Conservation (phyloP, 2,329 filamentous ascomycete species). For the Clonostachys byssicola region DNA sequence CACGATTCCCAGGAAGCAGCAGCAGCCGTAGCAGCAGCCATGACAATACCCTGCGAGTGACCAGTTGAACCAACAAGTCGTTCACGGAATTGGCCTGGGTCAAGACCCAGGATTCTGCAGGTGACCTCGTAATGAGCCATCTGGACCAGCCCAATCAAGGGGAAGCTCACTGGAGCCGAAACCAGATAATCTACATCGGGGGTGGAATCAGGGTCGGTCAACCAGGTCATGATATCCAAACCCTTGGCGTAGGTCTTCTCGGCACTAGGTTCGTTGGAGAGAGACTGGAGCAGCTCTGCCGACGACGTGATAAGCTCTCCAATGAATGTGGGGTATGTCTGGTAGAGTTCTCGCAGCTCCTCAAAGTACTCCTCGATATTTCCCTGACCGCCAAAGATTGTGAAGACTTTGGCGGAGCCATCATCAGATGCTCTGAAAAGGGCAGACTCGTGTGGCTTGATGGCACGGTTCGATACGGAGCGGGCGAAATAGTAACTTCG, state of each 20-base stretch:
- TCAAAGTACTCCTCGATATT: slow-evolving; percentile 99
- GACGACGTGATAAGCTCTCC: slow-evolving; percentile 78
- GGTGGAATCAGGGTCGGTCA: slow-evolving; percentile 82
- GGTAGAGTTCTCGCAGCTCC: slow-evolving; percentile 87
- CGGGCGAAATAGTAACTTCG: slow-evolving; percentile 90
- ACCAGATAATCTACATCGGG: slow-evolving; percentile 93
- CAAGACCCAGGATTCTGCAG: slow-evolving; percentile 84
- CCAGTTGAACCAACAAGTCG: slow-evolving; percentile 85
- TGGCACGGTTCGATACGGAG: slow-evolving; percentile 75
- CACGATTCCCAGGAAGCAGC: slow-evolving; percentile 93
- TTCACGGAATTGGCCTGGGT: slow-evolving; percentile 84
- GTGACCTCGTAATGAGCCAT: slow-evolving; percentile 93
- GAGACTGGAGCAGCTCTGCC: slow-evolving; percentile 80
- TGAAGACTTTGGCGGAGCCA: slow-evolving; percentile 80
- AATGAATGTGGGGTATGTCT: slow-evolving; percentile 86
- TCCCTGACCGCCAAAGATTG: slow-evolving; percentile 93
- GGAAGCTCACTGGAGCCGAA: slow-evolving; percentile 91
- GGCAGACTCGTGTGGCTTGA: slow-evolving; percentile 91
- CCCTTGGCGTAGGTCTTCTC: slow-evolving; percentile 97
- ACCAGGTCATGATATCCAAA: slow-evolving; percentile 91
- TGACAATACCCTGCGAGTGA: slow-evolving; percentile 94
- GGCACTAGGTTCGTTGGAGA: slow-evolving; percentile 78
- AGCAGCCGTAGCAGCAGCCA: slow-evolving; percentile 86
- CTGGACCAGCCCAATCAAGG: slow-evolving; percentile 92
- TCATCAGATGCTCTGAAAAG: slow-evolving; percentile 85